These are phyloP conservation scores for Aspergillus bombycis DNA, from an alignment of 2,329 filamentous ascomycete genomes.

Conservation along the genomic window DNA sequence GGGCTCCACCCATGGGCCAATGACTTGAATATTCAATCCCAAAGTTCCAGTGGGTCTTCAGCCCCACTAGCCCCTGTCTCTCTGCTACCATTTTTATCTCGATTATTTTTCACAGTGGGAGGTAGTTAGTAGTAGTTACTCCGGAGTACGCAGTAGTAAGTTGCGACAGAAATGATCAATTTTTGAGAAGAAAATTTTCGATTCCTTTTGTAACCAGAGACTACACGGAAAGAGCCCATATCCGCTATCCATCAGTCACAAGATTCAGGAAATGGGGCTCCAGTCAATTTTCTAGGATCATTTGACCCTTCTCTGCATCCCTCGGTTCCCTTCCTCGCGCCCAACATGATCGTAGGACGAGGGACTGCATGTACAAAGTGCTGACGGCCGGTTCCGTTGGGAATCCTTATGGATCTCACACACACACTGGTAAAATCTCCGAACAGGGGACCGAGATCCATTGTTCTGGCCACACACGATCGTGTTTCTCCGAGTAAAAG, in stretches of 20 bases:
- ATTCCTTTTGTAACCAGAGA: not conserved
- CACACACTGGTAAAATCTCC: not conserved
- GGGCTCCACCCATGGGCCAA: slow-evolving; percentile 14
- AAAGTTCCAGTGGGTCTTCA: not conserved
- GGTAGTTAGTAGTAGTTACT: not conserved
- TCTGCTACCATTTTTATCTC: slow-evolving; percentile 19
- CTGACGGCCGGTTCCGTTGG: not conserved
- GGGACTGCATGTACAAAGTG: not conserved
- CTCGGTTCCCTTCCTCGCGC: too few relatives aligned
- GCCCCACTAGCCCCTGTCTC: slow-evolving; percentile 22
- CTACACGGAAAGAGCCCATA: not conserved
- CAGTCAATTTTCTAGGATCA: not conserved
- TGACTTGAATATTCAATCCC: not conserved
- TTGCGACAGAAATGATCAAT: not conserved
- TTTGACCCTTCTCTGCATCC: not conserved
- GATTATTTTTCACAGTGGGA: not conserved
- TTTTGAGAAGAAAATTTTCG: not conserved
- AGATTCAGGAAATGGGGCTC: not conserved
- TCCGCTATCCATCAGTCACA: not conserved
- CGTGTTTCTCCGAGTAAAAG: not conserved
- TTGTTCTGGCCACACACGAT: not conserved
- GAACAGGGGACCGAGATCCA: not conserved
- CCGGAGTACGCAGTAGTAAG: too few relatives aligned
- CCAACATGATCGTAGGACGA: too few relatives aligned
- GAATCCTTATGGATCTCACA: not conserved